Evolutionary conservation across 179 eudicot species (phyloP).

Genomic region (Amaranthus tricolor): DNA sequence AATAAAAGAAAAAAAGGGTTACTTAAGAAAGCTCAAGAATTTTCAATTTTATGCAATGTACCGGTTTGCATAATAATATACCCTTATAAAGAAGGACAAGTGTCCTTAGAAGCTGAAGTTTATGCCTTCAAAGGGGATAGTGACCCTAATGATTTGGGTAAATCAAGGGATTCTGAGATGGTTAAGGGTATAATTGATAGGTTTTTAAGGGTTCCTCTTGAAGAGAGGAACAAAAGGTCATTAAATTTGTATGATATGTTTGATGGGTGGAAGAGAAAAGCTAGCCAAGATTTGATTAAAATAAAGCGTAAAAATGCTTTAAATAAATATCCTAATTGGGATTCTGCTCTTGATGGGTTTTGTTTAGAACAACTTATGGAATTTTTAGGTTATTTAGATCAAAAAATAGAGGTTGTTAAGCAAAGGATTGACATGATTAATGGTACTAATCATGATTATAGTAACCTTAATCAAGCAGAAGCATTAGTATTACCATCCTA

Average conservation of each 20-base stretch:
- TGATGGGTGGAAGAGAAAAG: slow-evolving; percentile 26
- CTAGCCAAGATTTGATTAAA: slow-evolving; percentile 22
- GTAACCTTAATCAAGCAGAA: not conserved
- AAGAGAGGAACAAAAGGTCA: slow-evolving; percentile 18
- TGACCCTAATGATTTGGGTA: not conserved
- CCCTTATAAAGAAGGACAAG: slow-evolving; percentile 26
- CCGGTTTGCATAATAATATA: slow-evolving; percentile 49
- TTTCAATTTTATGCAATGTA: slow-evolving; percentile 53
- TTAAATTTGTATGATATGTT: slow-evolving; percentile 22
- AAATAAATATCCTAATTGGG: slow-evolving; percentile 23
- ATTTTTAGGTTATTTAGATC: slow-evolving; percentile 24
- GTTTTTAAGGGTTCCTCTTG: slow-evolving; percentile 21
- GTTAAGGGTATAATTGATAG: slow-evolving; percentile 22
- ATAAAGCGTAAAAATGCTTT: slow-evolving; percentile 16
- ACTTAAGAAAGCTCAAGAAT: slow-evolving; percentile 47
- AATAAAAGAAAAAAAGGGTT: slow-evolving; percentile 48
- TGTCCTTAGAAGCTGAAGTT: slow-evolving; percentile 22
- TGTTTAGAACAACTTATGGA: slow-evolving; percentile 23
- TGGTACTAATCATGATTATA: not conserved
- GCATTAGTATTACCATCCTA: not conserved
- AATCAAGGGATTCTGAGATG: not conserved
- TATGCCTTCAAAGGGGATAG: slow-evolving; percentile 20
- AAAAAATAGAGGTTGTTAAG: slow-evolving; percentile 18
- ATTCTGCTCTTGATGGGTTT: slow-evolving; percentile 10
- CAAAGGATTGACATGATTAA: slow-evolving; percentile 26